Evolutionary conservation across 2,329 filamentous ascomycete species (phyloP).

Genomic region (Claviceps sorghi): DNA sequence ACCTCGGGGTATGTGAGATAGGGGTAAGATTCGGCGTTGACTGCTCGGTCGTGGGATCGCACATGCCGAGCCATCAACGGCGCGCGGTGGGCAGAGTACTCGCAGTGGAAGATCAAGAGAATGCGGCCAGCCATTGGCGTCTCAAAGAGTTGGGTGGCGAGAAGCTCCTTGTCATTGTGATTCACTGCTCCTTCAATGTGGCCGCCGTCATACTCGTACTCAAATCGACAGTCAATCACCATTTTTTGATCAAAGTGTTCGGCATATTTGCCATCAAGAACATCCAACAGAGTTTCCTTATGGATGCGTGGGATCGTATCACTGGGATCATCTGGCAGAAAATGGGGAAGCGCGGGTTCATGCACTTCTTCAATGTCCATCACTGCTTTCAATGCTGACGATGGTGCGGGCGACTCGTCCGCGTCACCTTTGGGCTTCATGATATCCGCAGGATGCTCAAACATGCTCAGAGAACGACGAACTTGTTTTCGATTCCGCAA

Average conservation of each 20-base stretch:
- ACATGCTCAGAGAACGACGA: conserved; percentile 92
- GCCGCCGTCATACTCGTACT: conserved; percentile 95
- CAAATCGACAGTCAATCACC: conserved; percentile 92
- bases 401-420: conserved; percentile 27
- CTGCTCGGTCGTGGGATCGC: conserved; percentile 71
- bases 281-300: conserved; percentile 65
- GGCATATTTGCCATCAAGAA: conserved; percentile 74
- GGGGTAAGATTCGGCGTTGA: conserved; percentile 78
- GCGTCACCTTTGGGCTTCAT: conserved; percentile 60
- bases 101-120: conserved; percentile 87
- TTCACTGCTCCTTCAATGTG: conserved; percentile 91
- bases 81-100: conserved; percentile 92
- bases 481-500: conserved; percentile 74
- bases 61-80: conserved; percentile 93
- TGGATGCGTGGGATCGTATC: conserved; percentile 83
- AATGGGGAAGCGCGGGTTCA: conserved; percentile 67
- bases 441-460: conserved; percentile 77
- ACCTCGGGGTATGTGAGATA: conserved; percentile 88
- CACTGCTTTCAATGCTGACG: conserved; percentile 48
- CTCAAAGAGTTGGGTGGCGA: conserved; percentile 66
- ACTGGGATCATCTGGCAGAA: conserved; percentile 61
- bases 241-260: conserved; percentile 65
- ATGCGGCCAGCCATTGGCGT: conserved; percentile 53
- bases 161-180: conserved; percentile 87
- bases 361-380: conserved; percentile 72